These are phyloP conservation scores for Royoungia palumana DNA, from an alignment of 768 basidiomycete genomes.

Conservation along the genomic window DNA sequence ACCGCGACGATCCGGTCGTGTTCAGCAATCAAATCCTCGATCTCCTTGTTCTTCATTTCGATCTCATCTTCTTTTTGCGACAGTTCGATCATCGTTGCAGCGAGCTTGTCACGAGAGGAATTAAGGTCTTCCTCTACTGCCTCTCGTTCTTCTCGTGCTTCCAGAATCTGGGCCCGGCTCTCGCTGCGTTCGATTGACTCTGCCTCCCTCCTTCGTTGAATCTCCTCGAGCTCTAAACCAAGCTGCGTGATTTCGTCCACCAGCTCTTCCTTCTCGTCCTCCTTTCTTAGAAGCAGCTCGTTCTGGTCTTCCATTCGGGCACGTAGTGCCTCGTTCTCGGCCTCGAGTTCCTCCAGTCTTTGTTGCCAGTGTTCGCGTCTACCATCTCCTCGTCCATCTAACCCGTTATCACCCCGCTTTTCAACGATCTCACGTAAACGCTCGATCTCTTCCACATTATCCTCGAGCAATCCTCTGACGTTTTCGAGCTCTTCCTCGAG, in stretches of 20 bases:
- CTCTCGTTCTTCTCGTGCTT: slow-evolving; percentile 71
- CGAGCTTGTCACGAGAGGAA: slow-evolving; percentile 68
- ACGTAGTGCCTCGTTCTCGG: slow-evolving; percentile 60
- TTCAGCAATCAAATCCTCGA: slow-evolving; percentile 73
- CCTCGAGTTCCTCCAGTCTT: slow-evolving; percentile 56
- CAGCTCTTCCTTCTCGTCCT: slow-evolving; percentile 73
- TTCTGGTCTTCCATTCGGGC: slow-evolving; percentile 55
- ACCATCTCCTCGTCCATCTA: slow-evolving; percentile 39
- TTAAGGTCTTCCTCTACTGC: slow-evolving; percentile 79
- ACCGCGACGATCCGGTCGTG: slow-evolving; percentile 68
- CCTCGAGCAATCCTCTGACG: slow-evolving; percentile 65
- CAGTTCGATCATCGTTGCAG: slow-evolving; percentile 76
- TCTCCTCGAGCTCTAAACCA: slow-evolving; percentile 62
- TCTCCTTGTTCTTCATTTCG: slow-evolving; percentile 71
- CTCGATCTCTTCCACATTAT: slow-evolving; percentile 82
- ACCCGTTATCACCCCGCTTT: slow-evolving; percentile 43
- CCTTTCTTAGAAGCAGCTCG: slow-evolving; percentile 50
- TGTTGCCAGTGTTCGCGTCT: slow-evolving; percentile 44
- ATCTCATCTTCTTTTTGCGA: slow-evolving; percentile 87
- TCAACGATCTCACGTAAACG: slow-evolving; percentile 68
- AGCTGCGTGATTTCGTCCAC: slow-evolving; percentile 63
- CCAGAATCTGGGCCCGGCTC: slow-evolving; percentile 66
- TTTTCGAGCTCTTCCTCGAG: slow-evolving; percentile 74
- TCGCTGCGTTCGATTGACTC: slow-evolving; percentile 68
- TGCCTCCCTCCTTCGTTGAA: slow-evolving; percentile 58